Percentiles rank a stretch among this genome's conserved stretches.
These are phyloP conservation scores for Ramularia collo-cygni DNA, from an alignment of 2,329 filamentous ascomycete genomes.

Conservation along the genomic window DNA sequence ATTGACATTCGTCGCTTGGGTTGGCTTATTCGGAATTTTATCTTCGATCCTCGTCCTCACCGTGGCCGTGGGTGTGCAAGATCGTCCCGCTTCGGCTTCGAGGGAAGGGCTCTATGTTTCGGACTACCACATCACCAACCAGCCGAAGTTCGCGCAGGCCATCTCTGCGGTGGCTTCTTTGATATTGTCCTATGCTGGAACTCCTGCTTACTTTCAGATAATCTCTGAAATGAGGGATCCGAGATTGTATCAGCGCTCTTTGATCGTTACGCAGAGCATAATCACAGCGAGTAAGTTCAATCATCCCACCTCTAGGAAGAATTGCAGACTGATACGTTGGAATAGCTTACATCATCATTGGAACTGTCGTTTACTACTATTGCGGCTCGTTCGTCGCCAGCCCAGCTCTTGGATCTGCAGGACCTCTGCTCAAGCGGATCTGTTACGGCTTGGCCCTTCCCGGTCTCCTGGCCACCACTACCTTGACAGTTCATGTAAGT, in stretches of 20 bases:
- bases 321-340: not conserved
- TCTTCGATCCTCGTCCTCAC: constrained; percentile 26
- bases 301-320: not conserved
- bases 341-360: constrained; percentile 32
- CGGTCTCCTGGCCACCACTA: constrained; percentile 17
- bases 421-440: constrained; percentile 37
- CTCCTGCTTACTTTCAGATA: constrained; percentile 31
- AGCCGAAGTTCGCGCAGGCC: constrained; percentile 6
- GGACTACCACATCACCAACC: constrained; percentile 23
- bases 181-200: constrained; percentile 12
- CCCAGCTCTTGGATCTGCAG: constrained; percentile 43
- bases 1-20: constrained; percentile 29
- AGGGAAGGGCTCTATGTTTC: constrained; percentile 22
- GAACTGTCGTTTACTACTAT: constrained; percentile 40
- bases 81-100: constrained; percentile 30
- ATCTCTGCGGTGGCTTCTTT: constrained; percentile 12
- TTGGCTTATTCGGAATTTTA: constrained; percentile 20
- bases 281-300: constrained; percentile 10
- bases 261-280: constrained; percentile 24
- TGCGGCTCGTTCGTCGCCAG: constrained; percentile 43
- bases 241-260: constrained; percentile 26
- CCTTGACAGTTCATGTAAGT: constrained; percentile 16
- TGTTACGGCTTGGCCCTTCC: constrained; percentile 35
- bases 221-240: constrained; percentile 36
- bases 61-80: constrained; percentile 29